Percentiles rank a stretch among this genome's conserved stretches.
phyloP scores from a whole-genome alignment of 768 basidiomycete genomes.

The Auriscalpium vulgare region DNA sequence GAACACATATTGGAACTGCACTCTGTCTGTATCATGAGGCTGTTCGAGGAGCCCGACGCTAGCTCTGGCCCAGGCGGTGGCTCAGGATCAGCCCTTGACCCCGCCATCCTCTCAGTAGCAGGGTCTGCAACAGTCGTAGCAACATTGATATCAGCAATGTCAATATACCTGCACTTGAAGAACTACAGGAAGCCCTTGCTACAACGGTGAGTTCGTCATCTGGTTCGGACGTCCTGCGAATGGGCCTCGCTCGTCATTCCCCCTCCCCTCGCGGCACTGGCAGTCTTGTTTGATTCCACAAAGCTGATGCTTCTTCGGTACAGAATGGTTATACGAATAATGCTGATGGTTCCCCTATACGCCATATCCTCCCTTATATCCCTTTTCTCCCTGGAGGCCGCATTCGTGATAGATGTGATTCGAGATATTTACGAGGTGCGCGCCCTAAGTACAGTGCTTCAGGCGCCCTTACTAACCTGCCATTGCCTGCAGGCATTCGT shows the following conservation, averaged over 20 bases:
- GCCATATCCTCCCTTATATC: constrained; percentile 87
- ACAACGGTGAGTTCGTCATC: constrained; percentile 49
- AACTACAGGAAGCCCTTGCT: constrained; percentile 79
- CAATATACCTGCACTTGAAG: constrained; percentile 75
- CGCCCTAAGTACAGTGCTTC: not conserved
- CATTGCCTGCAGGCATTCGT: constrained; percentile 64
- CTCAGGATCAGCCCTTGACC: constrained; percentile 43
- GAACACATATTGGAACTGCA: too few relatives aligned
- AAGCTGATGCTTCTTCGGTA: not conserved
- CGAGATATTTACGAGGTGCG: constrained; percentile 93
- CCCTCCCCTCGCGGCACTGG: too few relatives aligned
- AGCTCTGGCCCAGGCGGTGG: constrained; percentile 26
- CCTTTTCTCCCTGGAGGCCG: constrained; percentile 87
- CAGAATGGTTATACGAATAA: constrained; percentile 90
- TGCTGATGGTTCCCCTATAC: constrained; percentile 96
- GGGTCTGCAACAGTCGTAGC: constrained; percentile 62
- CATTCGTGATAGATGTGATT: constrained; percentile 92
- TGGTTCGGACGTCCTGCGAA: too few relatives aligned
- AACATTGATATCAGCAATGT: constrained; percentile 62
- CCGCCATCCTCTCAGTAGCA: constrained; percentile 48
- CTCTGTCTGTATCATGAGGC: not conserved
- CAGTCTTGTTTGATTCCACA: not conserved
- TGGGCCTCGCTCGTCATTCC: not conserved
- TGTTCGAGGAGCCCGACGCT: not conserved
- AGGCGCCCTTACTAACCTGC: not conserved